Evolutionary conservation across 495 filamentous ascomycete genomes (phyloP).

Genomic region (Podospora fimiseda): DNA sequence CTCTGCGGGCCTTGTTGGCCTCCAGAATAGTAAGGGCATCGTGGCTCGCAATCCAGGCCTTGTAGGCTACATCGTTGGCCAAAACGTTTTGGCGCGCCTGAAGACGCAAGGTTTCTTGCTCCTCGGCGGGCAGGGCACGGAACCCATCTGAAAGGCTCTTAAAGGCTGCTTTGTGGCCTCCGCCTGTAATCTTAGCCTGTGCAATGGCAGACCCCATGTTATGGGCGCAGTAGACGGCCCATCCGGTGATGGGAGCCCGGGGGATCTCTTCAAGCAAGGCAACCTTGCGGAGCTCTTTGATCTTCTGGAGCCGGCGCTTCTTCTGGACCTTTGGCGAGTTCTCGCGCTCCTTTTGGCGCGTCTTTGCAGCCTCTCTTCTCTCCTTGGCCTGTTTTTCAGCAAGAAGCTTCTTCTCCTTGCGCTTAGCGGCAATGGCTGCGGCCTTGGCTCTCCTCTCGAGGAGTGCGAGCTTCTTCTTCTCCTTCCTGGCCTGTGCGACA

Average conservation of each 20-base stretch:
- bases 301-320: constrained; percentile 5
- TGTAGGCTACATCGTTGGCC: constrained; percentile 38
- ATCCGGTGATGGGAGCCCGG: not conserved
- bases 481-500: not conserved
- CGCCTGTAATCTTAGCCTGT: not conserved
- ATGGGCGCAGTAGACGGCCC: constrained; percentile 11
- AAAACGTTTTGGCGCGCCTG: constrained; percentile 44
- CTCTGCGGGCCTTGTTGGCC: constrained; percentile 58
- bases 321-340: constrained; percentile 15
- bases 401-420: no score
- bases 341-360: constrained; percentile 16
- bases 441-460: no score
- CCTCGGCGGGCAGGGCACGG: constrained; percentile 22
- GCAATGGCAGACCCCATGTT: not conserved
- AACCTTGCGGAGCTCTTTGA: constrained; percentile 15
- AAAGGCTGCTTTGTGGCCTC: not conserved
- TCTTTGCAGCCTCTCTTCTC: not conserved
- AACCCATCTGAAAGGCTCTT: constrained; percentile 10
- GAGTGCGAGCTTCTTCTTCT: constrained; percentile 15
- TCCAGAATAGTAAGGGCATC: constrained; percentile 49
- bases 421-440: no score
- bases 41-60: constrained; percentile 54
- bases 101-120: constrained; percentile 34
- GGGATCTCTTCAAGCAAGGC: constrained; percentile 26
- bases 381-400: no score